Base-by-base conservation (phyloP, 306 rosid species). In the Vachellia collinsii region DNA sequence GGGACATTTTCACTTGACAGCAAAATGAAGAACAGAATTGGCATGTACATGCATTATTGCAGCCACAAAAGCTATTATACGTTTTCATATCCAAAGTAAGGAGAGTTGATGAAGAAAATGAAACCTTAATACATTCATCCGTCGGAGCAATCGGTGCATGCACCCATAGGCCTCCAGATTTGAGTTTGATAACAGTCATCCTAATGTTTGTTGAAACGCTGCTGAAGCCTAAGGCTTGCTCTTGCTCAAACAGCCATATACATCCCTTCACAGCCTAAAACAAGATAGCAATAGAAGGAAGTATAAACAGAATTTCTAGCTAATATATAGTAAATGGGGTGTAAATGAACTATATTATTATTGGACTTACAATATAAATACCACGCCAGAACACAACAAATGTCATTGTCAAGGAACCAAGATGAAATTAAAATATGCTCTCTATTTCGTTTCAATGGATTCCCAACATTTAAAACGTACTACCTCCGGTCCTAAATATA, bases 121-220 rank as follows among this genome's bases (percentile, higher is more conserved):
- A 81, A 79, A 93, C 99, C 97, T 93, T 92, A 78, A 93, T 89
- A 78, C 99, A 96, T 87, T 96, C 99, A 43, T 96, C 88, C n/a
- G 99, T 96, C 37, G 99, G 97, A 82, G 99, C 98, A 47, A 96
- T 85, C 54, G 99, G 99, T 13, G 98, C 99, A 86, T 96, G 99
- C 65, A 96, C 89, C 98, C 97, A 96, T 80, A 96, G 81, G 34
- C 98, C 98, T 43, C 99, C 98, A 70, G 98, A 90, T 88, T 92
- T 93, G 88, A 93, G 97, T 85, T 96, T 93, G 87, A 96, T 89
- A 69, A 96, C 91, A 0, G 99, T 93, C 98, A 96, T 96, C 86
- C 98, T 87, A 48, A 89, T 93, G 92, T 96, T 96, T n/a, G 99
- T 96, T 37, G 98, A 92, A 74, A 96, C 98, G 67, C 93, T 96